Evolutionary conservation across 371 early-diverging fungal genomes (phyloP), one percentile per base, ranked within the genome.

Genomic region (Parasitella parasitica): DNA sequence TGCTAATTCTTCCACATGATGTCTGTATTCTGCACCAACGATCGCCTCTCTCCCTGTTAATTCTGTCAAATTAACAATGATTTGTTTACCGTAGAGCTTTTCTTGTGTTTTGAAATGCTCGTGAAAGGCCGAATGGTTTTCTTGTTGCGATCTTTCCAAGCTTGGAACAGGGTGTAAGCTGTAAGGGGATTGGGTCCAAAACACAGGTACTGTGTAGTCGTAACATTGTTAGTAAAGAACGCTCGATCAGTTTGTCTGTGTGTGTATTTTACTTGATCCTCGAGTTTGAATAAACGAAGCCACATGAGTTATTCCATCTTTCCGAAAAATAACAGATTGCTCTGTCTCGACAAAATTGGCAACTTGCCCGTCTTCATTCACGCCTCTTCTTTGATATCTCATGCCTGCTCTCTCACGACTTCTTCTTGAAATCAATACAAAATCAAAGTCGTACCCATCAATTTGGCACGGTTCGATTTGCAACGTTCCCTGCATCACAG

Each of bases 31-130:
- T 24, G 72, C 59, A 11, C 84, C 82, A 27, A 86, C 72, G 36
- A 83, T 77, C 1, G 76, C 80, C 61, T 86, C 86, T 32, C 84
- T 75, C 7, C 86, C 86, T 11, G 63, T 16, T 9, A 81, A 48
- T 48, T 82, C 83, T 2, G 84, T 90, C 34, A 98, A 77, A 73
- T 93, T 98, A 49, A 98, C 91, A 13, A 89, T 86, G 6, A 95
- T 83, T 46, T 89, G 89, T 35, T 81, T 77, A 15, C 91, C 91
- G 63, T 98, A 97, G 6, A 69, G 61, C 12, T 65, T 55, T 24
- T 85, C 71, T 75, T 90, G 86, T 12, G 79, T 75, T 11, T 73
- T 66, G 67, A 97, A 89, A 66, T 97, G 98, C 55, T 81, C 80
- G 37, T 69, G 54, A 54, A 84, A 73, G 0, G 81, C 82, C 0